Base-by-base conservation (phyloP, 768 basidiomycete genomes). In the Russula earlei region DNA sequence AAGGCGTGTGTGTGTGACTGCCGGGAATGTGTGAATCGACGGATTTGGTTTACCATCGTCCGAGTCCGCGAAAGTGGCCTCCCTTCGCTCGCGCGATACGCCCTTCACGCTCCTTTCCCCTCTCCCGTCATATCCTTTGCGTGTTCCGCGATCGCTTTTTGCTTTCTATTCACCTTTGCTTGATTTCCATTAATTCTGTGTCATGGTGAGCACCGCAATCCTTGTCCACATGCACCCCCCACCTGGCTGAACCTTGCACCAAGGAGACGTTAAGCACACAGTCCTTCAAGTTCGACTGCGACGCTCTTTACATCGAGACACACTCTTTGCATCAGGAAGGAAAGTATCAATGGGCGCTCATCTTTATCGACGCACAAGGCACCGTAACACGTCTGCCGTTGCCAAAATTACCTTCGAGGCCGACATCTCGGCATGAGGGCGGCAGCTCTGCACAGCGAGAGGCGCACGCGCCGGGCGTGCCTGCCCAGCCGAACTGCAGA, bases 221-320 rank as follows among this genome's bases (percentile, higher is more conserved):
- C 2, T 33, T 41, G 29, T 25, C 11, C 43, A 22, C 34, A 5
- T 14, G 15, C 22, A 20, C 38, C 44, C 12, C 36, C 17, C 22
- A 33, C 29, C 43, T 46, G 12, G 52, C 40, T n/a, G 29, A 27
- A 34, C 17, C 5, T 45, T 27, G 25, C 20, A 40, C 17, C 3
- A 15, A 57, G 56, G 56, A 46, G 19, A 57, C 45, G 10, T 22
- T 52, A 20, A 46, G 50, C 56, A 47, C 56, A 54, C 57, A 49
- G 57, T 61, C 46, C 31, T 54, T 61, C 41, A 53, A 59, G 31
- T 52, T 61, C 22, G 60, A 59, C 48, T 58, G 52, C 41, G 52
- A 61, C 52, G 60, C 58, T 49, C 57, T 61, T 36, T 61, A 61
- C 25, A 54, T 61, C 31, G 60, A 61, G 57, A 61, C 60, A 27